phyloP scores from a whole-genome alignment of 164 flowering plant genomes.

The Magnolia sinica region DNA sequence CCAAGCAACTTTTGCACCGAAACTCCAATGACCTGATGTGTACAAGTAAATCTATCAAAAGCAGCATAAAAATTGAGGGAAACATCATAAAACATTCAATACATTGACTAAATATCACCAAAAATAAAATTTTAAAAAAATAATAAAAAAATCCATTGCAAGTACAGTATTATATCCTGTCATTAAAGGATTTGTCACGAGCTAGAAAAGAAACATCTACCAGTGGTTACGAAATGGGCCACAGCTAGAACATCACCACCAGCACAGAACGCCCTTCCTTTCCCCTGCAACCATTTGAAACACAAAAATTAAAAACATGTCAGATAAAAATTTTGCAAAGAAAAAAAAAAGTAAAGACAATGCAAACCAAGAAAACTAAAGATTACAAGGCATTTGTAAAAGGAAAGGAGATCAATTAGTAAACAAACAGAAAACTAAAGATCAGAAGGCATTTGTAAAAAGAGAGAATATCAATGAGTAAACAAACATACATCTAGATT shows the following conservation, averaged over 20 bases:
- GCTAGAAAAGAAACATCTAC: slow-evolving; percentile 20
- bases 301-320: background rate
- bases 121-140: too few species aligned
- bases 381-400: background rate
- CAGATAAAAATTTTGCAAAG: background rate
- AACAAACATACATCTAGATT: background rate
- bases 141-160: background rate
- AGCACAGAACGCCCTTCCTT: slow-evolving; percentile 51
- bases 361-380: background rate
- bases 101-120: background rate
- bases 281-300: slow-evolving; percentile 33
- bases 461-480: background rate
- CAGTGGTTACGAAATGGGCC: slow-evolving; percentile 19
- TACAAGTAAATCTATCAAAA: background rate
- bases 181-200: background rate
- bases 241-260: slow-evolving; percentile 23
- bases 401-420: background rate
- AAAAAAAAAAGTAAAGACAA: background rate
- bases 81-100: background rate
- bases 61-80: background rate
- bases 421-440: too few species aligned
- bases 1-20: slow-evolving; percentile 24
- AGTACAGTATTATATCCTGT: background rate
- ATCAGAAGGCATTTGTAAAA: too few species aligned
- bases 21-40: slow-evolving; percentile 31